phyloP scores from a whole-genome alignment of 164 flowering plant species.

The Kalanchoe fedtschenkoi region DNA sequence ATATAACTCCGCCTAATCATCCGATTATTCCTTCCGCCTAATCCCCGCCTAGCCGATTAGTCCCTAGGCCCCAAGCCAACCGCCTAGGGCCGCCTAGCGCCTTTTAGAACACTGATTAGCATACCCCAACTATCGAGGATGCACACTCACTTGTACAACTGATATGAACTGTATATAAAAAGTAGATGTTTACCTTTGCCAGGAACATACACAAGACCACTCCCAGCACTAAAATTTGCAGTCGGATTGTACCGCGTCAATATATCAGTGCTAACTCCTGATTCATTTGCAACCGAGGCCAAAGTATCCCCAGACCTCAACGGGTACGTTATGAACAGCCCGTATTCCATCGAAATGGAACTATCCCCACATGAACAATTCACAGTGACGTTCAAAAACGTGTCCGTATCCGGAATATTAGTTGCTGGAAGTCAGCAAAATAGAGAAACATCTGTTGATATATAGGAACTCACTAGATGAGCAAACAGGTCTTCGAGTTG shows the following conservation, averaged over 20 bases:
- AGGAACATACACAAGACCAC: conserved; percentile 29
- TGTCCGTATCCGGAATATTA: conserved; percentile 20
- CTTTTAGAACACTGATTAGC: no score
- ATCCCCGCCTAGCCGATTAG: no score
- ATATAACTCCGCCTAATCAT: no score
- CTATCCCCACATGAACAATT: conserved; percentile 54
- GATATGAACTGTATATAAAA: no score
- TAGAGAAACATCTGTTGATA: background rate
- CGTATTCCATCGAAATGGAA: conserved; percentile 33
- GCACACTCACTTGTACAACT: no score
- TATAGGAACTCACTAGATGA: background rate
- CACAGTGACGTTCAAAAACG: conserved; percentile 38
- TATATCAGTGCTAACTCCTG: conserved; percentile 18
- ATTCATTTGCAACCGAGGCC: conserved; percentile 14
- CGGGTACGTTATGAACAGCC: conserved; percentile 57
- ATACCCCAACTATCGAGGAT: no score
- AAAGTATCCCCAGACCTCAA: conserved; percentile 28
- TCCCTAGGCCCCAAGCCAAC: no score
- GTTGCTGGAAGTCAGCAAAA: background rate
- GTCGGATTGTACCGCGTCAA: conserved; percentile 22
- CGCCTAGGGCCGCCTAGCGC: no score
- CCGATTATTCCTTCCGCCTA: no score
- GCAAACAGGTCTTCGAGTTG: background rate
- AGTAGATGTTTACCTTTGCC: conserved; percentile 20
- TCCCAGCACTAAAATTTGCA: conserved; percentile 19